Percentiles rank a stretch among this genome's conserved stretches.
Evolutionary conservation across 2,329 filamentous ascomycete species (phyloP).

Genomic region (Colletotrichum filicis): DNA sequence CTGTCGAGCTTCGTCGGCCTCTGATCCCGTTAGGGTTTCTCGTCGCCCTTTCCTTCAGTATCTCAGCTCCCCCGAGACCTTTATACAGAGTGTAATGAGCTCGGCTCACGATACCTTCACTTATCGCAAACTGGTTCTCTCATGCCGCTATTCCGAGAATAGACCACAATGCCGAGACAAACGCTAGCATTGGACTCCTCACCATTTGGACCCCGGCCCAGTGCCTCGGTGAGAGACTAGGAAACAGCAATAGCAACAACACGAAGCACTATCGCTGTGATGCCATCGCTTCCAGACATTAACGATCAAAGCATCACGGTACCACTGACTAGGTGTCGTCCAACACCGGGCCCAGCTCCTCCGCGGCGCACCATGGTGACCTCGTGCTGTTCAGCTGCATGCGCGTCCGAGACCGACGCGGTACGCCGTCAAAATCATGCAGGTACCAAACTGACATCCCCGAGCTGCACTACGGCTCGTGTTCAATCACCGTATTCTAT

Average conservation of each 20-base stretch:
- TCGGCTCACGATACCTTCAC: background rate
- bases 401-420: slow-evolving; percentile 14
- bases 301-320: background rate
- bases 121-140: background rate
- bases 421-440: slow-evolving; percentile 16
- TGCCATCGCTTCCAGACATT: background rate
- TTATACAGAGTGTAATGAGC: slow-evolving; percentile 9
- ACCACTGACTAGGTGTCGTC: background rate
- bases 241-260: background rate
- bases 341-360: background rate
- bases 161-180: background rate
- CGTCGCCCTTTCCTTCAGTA: background rate
- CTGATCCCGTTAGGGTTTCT: background rate
- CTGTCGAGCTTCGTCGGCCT: background rate
- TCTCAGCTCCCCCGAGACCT: background rate
- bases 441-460: background rate
- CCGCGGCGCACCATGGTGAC: background rate
- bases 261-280: background rate
- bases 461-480: background rate
- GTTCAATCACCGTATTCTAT: background rate
- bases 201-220: background rate
- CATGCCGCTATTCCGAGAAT: background rate
- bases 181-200: background rate
- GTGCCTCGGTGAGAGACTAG: background rate
- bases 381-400: slow-evolving; percentile 10